Conservation (phyloP, 345 rosid genomes). For the Gossypium raimondii region DNA sequence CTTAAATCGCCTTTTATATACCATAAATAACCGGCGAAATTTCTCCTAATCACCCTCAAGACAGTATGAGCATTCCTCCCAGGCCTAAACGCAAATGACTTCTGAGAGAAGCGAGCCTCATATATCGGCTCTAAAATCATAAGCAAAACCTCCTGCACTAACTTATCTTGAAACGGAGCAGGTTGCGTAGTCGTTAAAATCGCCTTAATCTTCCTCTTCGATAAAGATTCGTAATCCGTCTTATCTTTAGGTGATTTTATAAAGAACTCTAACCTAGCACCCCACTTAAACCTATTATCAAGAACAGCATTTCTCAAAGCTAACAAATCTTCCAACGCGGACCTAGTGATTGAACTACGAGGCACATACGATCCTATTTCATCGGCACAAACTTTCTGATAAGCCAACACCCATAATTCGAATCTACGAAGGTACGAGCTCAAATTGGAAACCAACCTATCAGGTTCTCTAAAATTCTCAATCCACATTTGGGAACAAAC, state of each 20-base stretch:
- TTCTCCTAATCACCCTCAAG: slow-evolving; percentile 85
- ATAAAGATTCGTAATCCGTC: slow-evolving; percentile 76
- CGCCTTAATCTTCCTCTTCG: slow-evolving; percentile 90
- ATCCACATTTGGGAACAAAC: slow-evolving; percentile 97
- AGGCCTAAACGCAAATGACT: slow-evolving; percentile 84
- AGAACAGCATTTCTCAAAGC: slow-evolving; percentile 87
- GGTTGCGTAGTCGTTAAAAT: slow-evolving; percentile 89
- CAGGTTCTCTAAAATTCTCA: slow-evolving; percentile 51
- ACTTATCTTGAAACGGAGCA: slow-evolving; percentile 81
- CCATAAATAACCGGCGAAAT: slow-evolving; percentile 89
- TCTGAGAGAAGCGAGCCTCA: slow-evolving; percentile 80
- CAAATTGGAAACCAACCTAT: slow-evolving; percentile 52
- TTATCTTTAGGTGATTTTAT: slow-evolving; percentile 87
- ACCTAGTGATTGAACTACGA: slow-evolving; percentile 68
- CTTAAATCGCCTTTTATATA: slow-evolving; percentile 91
- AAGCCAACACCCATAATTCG: slow-evolving; percentile 90
- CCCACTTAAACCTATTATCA: slow-evolving; percentile 92
- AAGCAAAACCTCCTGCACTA: slow-evolving; percentile 85
- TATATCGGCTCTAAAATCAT: slow-evolving; percentile 85
- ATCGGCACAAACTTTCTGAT: slow-evolving; percentile 85
- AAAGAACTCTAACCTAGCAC: slow-evolving; percentile 81
- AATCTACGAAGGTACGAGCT: slow-evolving; percentile 67
- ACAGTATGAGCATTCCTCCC: slow-evolving; percentile 88
- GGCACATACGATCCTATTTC: slow-evolving; percentile 88
- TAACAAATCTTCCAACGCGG: slow-evolving; percentile 76